Evolutionary conservation across 768 basidiomycete genomes (phyloP), one percentile per base, ranked within the genome.

Genomic region (Strobilomyces echinocephalus): DNA sequence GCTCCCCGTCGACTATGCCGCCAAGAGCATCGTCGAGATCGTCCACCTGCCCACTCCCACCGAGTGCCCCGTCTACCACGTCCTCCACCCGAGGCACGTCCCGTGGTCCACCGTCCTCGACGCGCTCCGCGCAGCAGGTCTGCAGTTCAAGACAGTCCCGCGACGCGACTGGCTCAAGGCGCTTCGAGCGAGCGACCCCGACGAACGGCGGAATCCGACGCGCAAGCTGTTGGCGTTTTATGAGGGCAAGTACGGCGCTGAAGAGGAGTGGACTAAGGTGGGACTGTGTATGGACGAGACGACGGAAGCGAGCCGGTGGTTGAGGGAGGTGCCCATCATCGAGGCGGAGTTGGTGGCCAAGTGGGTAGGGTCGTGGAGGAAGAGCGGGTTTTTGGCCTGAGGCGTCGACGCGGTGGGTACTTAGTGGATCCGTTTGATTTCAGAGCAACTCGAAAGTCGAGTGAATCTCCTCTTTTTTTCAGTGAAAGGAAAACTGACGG

Each of bases 1-100:
- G 79, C 69, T 83, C 1, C 79, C 81, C 0, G 78, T 81, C 47
- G 73, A 83, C 66, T 72, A 69, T 48, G 80, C 80, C 1, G 80
- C 74, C 9, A 67, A 67, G 33, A 73, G 72, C 16, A 78, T 82
- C 55, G 58, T 69, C 36, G 79, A 83, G 53, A 69, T 82, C 47
- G 67, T 77, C 5, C 48, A 43, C 1, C 46, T 60, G 18, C 21
- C 45, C 12, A 54, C 34, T 15, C 15, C 45, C 6, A 7, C 33
- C 8, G 47, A 49, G 6, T 66, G 61, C 21, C 61, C 59, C 15
- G 62, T 68, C 14, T 66, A 59, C 39, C 55, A 68, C 12, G 21
- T 69, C 38, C 49, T 63, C 30, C 59, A 63, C 8, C 57, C 47
- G 7, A 58, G 26, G 4, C 48, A 46, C 14, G 18, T 63, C 12